phyloP scores from a whole-genome alignment of 305 asterid genomes.

The Fraxinus latifolia region DNA sequence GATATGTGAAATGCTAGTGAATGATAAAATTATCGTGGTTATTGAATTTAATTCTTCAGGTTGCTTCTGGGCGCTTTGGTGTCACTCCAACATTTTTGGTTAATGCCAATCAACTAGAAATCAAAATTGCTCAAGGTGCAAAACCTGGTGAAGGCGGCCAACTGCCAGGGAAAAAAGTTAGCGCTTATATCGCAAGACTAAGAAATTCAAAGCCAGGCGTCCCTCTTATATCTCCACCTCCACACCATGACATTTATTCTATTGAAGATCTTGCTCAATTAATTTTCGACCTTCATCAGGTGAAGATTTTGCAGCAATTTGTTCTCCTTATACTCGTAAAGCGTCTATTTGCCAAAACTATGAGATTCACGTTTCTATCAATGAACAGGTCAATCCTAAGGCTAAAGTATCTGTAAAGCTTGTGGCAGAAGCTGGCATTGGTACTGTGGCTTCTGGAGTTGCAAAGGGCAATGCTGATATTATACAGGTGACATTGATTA shows the following conservation, averaged over 20 bases:
- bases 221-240: conserved; percentile 60
- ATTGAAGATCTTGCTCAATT: conserved; percentile 61
- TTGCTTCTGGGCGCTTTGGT: conserved; percentile 62
- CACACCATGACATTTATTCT: conserved; percentile 60
- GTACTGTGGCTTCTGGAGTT: conserved; percentile 61
- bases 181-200: conserved; percentile 49
- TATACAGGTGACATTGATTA: conserved; percentile 37
- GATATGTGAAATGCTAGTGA: not conserved
- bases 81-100: conserved; percentile 55
- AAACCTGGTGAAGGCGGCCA: conserved; percentile 66
- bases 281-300: conserved; percentile 60
- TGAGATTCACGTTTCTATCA: not conserved
- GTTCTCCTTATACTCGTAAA: not conserved
- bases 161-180: conserved; percentile 57
- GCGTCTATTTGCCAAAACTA: not conserved
- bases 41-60: conserved; percentile 25
- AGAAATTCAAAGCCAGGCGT: conserved; percentile 56
- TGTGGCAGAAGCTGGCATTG: conserved; percentile 58
- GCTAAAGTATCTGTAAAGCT: conserved; percentile 58
- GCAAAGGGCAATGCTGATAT: conserved; percentile 62
- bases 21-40: not conserved
- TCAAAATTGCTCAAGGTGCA: conserved; percentile 61
- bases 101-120: conserved; percentile 50
- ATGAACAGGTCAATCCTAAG: conserved; percentile 44
- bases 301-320: not conserved